Conservation (phyloP, 1,284 basidiomycete species). For the Marasmius tenuissimus region DNA sequence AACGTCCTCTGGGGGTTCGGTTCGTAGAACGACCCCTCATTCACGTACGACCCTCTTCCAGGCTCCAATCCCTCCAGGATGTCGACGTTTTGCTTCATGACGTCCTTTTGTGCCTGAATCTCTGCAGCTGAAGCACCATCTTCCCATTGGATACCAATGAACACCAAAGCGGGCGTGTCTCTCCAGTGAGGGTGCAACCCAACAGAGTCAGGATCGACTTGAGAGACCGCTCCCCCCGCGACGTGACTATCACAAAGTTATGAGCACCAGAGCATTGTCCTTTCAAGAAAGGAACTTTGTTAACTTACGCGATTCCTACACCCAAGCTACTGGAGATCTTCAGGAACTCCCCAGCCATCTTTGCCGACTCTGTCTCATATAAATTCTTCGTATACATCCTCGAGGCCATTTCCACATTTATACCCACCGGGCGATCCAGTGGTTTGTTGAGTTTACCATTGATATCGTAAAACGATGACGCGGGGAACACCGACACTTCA, state of each 20-base stretch:
- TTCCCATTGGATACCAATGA: conserved; percentile 27
- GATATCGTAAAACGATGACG: background rate
- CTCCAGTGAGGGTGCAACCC: conserved; percentile 45
- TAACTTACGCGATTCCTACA: conserved; percentile 3
- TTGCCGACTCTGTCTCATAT: background rate
- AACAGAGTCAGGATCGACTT: conserved; percentile 31
- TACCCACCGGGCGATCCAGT: background rate
- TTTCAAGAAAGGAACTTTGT: conserved; percentile 3
- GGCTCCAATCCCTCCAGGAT: conserved; percentile 27
- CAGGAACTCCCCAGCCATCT: background rate
- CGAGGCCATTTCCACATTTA: background rate
- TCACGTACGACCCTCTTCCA: conserved; percentile 37
- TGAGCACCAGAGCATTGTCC: background rate
- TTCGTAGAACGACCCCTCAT: conserved; percentile 45
- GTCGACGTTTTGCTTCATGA: conserved; percentile 19
- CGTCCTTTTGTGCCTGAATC: conserved; percentile 20
- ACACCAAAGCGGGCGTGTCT: conserved; percentile 29
- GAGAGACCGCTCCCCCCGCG: conserved; percentile 37
- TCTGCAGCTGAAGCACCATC: conserved; percentile 27
- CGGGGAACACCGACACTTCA: background rate
- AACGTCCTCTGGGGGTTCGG: conserved; percentile 36
- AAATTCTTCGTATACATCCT: background rate
- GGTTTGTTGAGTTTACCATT: background rate
- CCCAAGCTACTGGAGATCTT: conserved; percentile 15
- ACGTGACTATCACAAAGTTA: conserved; percentile 25